Evolutionary conservation across 768 basidiomycete species (phyloP).

Genomic region (Chalciporus pseudorubinellus): DNA sequence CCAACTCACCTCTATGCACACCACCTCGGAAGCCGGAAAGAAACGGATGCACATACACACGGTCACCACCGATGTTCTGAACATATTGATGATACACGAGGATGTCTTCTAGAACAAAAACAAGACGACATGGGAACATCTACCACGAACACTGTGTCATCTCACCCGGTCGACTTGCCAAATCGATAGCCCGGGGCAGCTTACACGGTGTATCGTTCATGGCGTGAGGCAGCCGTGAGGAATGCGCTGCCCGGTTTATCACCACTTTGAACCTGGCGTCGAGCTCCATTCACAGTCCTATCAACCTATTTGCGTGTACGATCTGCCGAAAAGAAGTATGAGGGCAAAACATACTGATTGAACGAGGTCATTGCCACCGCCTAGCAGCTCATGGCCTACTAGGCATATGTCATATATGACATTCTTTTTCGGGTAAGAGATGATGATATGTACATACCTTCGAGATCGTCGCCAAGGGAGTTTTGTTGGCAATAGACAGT

Average conservation of each 20-base stretch:
- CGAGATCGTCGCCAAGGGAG: too few species aligned
- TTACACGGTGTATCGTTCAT: conserved; percentile 4
- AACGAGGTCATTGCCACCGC: too few species aligned
- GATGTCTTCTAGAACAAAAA: conserved; percentile 14
- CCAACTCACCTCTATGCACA: not conserved
- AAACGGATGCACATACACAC: conserved; percentile 7
- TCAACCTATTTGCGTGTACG: not conserved
- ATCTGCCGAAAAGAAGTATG: too few species aligned
- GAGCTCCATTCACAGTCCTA: conserved; percentile 13
- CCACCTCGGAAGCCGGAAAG: conserved; percentile 16
- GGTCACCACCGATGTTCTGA: conserved; percentile 1
- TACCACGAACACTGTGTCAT: conserved; percentile 13
- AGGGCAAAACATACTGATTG: too few species aligned
- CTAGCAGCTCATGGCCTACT: too few species aligned
- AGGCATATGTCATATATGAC: too few species aligned
- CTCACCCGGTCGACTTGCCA: conserved; percentile 7
- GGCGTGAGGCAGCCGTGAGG: not conserved
- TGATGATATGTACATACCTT: too few species aligned
- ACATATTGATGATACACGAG: conserved; percentile 15
- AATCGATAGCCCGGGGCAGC: conserved; percentile 3
- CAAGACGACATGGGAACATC: conserved; percentile 13
- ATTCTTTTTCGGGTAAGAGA: too few species aligned
- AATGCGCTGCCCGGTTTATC: not conserved
- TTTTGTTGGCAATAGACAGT: too few species aligned
- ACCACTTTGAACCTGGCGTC: not conserved